A percentile compares a stretch with the other conserved stretches of the same genome.
phyloP scores from a whole-genome alignment of 2,329 filamentous ascomycete genomes.

The Pseudofabraea citricarpa region DNA sequence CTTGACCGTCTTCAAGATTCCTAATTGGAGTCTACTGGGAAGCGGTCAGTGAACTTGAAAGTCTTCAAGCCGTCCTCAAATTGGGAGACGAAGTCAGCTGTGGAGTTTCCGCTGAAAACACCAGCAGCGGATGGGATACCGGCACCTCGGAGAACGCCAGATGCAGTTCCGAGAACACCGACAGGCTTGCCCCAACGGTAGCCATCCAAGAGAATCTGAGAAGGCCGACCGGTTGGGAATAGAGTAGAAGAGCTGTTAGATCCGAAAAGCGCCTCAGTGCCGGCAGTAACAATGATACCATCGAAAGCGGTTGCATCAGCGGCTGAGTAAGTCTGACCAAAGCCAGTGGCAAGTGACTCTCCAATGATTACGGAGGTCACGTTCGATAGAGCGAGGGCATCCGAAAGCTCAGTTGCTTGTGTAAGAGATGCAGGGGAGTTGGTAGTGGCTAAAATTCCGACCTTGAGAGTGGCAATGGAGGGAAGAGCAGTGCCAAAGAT shows the following conservation, averaged over 20 bases:
- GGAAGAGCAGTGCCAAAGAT: slow-evolving; percentile 54
- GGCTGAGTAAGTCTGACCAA: slow-evolving; percentile 60
- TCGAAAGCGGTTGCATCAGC: slow-evolving; percentile 61
- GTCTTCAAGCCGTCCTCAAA: slow-evolving; percentile 55
- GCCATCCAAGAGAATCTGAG: slow-evolving; percentile 56
- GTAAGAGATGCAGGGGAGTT: slow-evolving; percentile 36
- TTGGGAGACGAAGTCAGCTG: slow-evolving; percentile 33
- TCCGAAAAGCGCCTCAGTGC: slow-evolving; percentile 47
- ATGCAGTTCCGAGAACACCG: slow-evolving; percentile 47
- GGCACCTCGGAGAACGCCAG: slow-evolving; percentile 10
- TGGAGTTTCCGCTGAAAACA: slow-evolving; percentile 30
- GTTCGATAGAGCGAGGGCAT: slow-evolving; percentile 42
- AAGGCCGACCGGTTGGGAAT: slow-evolving; percentile 58
- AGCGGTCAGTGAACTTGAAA: slow-evolving; percentile 64
- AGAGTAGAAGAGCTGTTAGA: slow-evolving; percentile 42
- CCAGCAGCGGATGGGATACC: slow-evolving; percentile 36
- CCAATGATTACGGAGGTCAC: slow-evolving; percentile 56
- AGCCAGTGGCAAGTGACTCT: slow-evolving; percentile 47
- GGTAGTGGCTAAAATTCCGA: slow-evolving; percentile 55
- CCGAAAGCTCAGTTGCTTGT: slow-evolving; percentile 45
- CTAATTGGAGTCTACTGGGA: slow-evolving; percentile 46
- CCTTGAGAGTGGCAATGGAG: slow-evolving; percentile 56
- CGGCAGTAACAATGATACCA: slow-evolving; percentile 54
- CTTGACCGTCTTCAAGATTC: not conserved
- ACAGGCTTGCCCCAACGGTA: slow-evolving; percentile 70